Conservation (phyloP, 495 filamentous ascomycete genomes). For the Lasiosphaeria miniovina region DNA sequence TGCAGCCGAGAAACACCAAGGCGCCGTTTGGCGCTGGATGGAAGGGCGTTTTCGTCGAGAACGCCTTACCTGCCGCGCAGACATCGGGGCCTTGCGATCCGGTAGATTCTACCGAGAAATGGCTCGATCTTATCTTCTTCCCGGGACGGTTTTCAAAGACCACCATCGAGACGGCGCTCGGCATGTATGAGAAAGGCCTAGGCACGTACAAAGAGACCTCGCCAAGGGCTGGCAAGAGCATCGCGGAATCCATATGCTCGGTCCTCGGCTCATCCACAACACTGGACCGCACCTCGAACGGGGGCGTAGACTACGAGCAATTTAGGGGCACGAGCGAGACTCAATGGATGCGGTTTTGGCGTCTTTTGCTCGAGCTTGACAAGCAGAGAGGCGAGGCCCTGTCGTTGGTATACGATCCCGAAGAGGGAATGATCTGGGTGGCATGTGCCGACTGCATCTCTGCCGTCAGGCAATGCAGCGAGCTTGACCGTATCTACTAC, state of each 20-base stretch:
- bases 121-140: slow-evolving; percentile 72
- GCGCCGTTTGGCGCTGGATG: slow-evolving; percentile 69
- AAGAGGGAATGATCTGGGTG: slow-evolving; percentile 73
- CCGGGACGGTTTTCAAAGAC: slow-evolving; percentile 73
- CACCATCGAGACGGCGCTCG: slow-evolving; percentile 78
- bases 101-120: slow-evolving; percentile 61
- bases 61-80: slow-evolving; percentile 52
- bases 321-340: slow-evolving; percentile 67
- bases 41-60: slow-evolving; percentile 67
- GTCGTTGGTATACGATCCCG: slow-evolving; percentile 68
- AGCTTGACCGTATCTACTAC: slow-evolving; percentile 65
- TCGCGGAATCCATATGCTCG: slow-evolving; percentile 66
- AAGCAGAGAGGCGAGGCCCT: slow-evolving; percentile 76
- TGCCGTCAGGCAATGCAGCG: slow-evolving; percentile 73
- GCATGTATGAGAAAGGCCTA: slow-evolving; percentile 65
- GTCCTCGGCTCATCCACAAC: slow-evolving; percentile 63
- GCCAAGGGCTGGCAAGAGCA: slow-evolving; percentile 46
- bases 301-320: slow-evolving; percentile 67
- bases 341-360: slow-evolving; percentile 89
- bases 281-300: slow-evolving; percentile 56
- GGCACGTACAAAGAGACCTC: slow-evolving; percentile 38
- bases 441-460: slow-evolving; percentile 76
- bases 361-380: slow-evolving; percentile 80
- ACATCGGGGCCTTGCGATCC: slow-evolving; percentile 58
- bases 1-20: slow-evolving; percentile 28